Evolutionary conservation across 192 early-diverging fungal genomes (phyloP), one percentile per base, ranked within the genome.

Genomic region (Entomortierella beljakovae): DNA sequence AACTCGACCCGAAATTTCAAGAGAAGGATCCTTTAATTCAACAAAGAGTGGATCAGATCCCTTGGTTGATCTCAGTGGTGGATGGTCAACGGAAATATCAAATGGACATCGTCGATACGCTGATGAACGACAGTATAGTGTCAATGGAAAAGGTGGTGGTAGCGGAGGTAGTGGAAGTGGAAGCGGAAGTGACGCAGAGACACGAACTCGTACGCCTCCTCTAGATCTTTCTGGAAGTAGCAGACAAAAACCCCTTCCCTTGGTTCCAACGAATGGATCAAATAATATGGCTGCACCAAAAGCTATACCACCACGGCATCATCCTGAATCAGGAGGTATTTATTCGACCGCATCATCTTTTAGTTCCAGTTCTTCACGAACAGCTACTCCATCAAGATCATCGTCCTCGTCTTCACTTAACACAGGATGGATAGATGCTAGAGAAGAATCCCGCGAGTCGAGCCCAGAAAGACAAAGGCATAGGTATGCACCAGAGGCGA

Each of bases 401-500:
- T 79, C 75, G 15, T 79, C 75, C 0, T 79, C 75, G 2, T 79
- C 75, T 1, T 79, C 75, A 15, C 50, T 79, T 49, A 79, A 79
- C 38, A 16, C 29, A 2, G 74, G 61, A 22, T 72, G 70, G 70
- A 35, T 25, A 3, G 70, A 71, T 13, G 16, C 20, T 20, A 53
- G 26, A 31, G 37, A 55, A 61, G 53, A 57, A 5, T 64, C 67
- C 2, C 61, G 62, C 18, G 75, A 79, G 31, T 61, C 67, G 40
- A 79, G 75, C 34, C 67, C 66, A 32, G 75, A 79, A 61, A 43
- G 75, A 48, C 67, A 79, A 37, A 54, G 64, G 2, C 35, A 42
- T 20, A 66, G 68, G 33, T 79, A 64, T 79, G 75, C 75, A 46
- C 62, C 75, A 16, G 75, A 79, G 62, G 67, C 75, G n/a, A 79